phyloP scores from a whole-genome alignment of 2,329 filamentous ascomycete species.

The Epichloe bromicola region DNA sequence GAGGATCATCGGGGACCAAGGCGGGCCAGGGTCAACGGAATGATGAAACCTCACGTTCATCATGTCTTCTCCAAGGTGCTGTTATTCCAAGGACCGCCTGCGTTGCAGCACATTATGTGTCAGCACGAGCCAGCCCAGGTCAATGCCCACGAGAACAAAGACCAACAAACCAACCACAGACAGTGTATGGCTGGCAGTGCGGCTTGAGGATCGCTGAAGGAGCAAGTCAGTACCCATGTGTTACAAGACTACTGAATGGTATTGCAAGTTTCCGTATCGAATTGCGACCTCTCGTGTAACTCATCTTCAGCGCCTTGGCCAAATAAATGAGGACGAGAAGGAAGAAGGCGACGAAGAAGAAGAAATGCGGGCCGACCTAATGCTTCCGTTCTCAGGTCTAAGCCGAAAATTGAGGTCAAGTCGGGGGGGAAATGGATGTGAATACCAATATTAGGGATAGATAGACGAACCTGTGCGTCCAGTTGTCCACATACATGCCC shows the following conservation, averaged over 20 bases:
- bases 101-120: background rate
- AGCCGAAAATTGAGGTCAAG: background rate
- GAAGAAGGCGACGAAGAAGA: too few species aligned
- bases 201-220: background rate
- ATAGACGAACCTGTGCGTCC: background rate
- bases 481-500: background rate
- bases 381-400: background rate
- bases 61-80: background rate
- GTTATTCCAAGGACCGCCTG: background rate
- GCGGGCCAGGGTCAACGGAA: background rate
- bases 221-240: slow-evolving; percentile 1
- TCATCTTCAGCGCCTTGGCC: background rate
- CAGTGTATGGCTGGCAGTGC: background rate
- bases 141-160: background rate
- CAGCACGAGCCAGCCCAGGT: background rate
- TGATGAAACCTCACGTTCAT: slow-evolving; percentile 1
- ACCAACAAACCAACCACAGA: too few species aligned
- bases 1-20: background rate
- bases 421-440: background rate
- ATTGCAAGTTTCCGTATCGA: slow-evolving; percentile 1
- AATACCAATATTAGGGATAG: background rate
- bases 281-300: slow-evolving; percentile 2
- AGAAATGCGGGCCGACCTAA: too few species aligned
- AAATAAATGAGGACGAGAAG: background rate
- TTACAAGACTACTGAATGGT: background rate